These are phyloP conservation scores for Cercophora scortea DNA, from an alignment of 495 filamentous ascomycete genomes.

Conservation along the genomic window DNA sequence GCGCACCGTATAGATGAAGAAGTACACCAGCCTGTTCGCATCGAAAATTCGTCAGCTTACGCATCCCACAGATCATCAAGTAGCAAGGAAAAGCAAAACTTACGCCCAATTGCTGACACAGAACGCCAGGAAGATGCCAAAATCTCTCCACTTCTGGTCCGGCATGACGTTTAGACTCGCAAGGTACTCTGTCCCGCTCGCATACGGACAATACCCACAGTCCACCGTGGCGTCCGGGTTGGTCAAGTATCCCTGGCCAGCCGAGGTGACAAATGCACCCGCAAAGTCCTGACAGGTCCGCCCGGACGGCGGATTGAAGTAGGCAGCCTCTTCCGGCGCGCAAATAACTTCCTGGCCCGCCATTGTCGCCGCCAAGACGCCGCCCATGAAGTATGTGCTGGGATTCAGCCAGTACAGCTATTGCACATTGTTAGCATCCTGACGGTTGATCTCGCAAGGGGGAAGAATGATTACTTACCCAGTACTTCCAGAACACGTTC, in stretches of 20 bases:
- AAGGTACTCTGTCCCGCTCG: slow-evolving; percentile 59
- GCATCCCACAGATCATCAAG: background rate
- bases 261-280: slow-evolving; percentile 39
- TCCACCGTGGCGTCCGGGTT: slow-evolving; percentile 46
- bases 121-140: slow-evolving; percentile 73
- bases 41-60: background rate
- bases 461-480: slow-evolving; percentile 25
- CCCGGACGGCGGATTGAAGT: slow-evolving; percentile 56
- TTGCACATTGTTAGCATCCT: background rate
- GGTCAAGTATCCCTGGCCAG: slow-evolving; percentile 48
- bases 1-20: slow-evolving; percentile 73
- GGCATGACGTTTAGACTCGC: slow-evolving; percentile 55
- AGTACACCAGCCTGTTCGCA: slow-evolving; percentile 55
- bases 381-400: slow-evolving; percentile 64
- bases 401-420: slow-evolving; percentile 63
- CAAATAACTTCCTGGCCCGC: slow-evolving; percentile 50
- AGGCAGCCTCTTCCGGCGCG: slow-evolving; percentile 49
- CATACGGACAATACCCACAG: slow-evolving; percentile 74
- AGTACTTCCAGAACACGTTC: slow-evolving; percentile 70
- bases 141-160: slow-evolving; percentile 58
- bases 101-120: slow-evolving; percentile 64
- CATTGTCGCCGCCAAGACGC: slow-evolving; percentile 58
- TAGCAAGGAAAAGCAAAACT: slow-evolving; percentile 4
- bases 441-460: background rate
- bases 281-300: slow-evolving; percentile 57